phyloP scores from a whole-genome alignment of 2,329 filamentous ascomycete species.

The Gaeumannomyces tritici region DNA sequence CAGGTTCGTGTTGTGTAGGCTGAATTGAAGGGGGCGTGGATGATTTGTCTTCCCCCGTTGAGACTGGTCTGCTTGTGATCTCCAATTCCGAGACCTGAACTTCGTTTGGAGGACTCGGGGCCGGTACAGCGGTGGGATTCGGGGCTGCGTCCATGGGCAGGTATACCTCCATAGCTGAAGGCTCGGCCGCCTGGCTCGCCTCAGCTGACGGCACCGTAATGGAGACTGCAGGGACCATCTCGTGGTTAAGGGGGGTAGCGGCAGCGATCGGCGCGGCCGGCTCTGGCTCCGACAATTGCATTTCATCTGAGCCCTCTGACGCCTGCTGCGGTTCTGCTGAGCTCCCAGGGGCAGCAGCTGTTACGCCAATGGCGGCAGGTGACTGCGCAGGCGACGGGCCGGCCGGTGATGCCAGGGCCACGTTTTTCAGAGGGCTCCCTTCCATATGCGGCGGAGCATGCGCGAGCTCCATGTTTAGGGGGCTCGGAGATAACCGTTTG shows the following conservation, averaged over 20 bases:
- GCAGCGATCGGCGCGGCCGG: neutral
- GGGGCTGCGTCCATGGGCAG: neutral
- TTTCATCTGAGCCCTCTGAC: neutral
- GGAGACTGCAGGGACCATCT: neutral
- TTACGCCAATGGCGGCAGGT: neutral
- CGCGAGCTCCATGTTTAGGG: neutral
- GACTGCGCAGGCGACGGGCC: neutral
- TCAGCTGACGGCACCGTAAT: neutral
- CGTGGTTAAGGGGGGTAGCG: neutral
- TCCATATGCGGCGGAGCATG: neutral
- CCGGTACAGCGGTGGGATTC: neutral
- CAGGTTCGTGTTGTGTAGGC: neutral
- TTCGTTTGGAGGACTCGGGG: neutral
- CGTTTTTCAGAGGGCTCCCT: constrained; percentile 3
- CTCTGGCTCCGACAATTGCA: neutral
- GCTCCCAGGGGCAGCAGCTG: neutral
- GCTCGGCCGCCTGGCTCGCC: neutral
- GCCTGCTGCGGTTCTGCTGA: neutral
- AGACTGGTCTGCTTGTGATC: neutral
- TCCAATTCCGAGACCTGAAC: neutral
- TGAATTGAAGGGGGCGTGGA: neutral
- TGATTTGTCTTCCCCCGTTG: neutral
- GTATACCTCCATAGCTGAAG: neutral
- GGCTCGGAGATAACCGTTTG: neutral
- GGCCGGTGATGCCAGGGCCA: neutral